Evolutionary conservation across 1,284 basidiomycete genomes (phyloP).

Genomic region (Testicularia cyperi): DNA sequence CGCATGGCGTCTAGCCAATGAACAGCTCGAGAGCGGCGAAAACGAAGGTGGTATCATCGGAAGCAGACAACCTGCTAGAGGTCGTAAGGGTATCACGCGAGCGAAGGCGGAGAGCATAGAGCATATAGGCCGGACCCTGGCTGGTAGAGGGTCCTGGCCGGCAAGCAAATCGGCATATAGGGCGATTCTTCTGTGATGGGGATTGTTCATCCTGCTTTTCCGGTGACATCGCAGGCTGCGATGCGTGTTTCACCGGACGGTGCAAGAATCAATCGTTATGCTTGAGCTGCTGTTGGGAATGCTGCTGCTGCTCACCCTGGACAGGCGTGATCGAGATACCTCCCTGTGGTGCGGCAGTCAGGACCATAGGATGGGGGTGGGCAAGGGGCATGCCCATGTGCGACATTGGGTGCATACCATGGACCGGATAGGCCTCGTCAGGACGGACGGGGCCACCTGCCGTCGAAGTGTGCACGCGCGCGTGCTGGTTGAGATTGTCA

Average conservation of each 20-base stretch:
- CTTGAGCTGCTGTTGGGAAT: no score
- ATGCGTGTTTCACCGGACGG: no score
- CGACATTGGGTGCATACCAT: slow-evolving; percentile 21
- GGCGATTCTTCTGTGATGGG: no score
- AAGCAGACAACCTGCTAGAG: neutral
- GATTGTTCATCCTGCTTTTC: no score
- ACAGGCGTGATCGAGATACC: slow-evolving; percentile 30
- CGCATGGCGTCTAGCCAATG: no score
- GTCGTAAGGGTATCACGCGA: neutral
- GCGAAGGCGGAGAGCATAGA: no score
- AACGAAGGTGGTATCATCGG: neutral
- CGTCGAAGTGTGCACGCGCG: slow-evolving; percentile 47
- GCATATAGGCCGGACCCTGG: no score
- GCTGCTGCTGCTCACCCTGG: slow-evolving; percentile 10
- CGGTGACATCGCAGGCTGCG: no score
- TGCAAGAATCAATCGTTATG: no score
- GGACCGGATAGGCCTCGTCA: slow-evolving; percentile 15
- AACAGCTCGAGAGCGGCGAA: no score
- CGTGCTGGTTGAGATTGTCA: slow-evolving; percentile 57
- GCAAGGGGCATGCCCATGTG: slow-evolving; percentile 14
- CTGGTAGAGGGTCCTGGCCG: no score
- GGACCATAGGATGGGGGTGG: slow-evolving; percentile 33
- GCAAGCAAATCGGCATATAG: neutral
- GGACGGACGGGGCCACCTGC: slow-evolving; percentile 3
- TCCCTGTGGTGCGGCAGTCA: slow-evolving; percentile 19